phyloP scores from a whole-genome alignment of 1,284 basidiomycete genomes.

The Mycena citricolor region DNA sequence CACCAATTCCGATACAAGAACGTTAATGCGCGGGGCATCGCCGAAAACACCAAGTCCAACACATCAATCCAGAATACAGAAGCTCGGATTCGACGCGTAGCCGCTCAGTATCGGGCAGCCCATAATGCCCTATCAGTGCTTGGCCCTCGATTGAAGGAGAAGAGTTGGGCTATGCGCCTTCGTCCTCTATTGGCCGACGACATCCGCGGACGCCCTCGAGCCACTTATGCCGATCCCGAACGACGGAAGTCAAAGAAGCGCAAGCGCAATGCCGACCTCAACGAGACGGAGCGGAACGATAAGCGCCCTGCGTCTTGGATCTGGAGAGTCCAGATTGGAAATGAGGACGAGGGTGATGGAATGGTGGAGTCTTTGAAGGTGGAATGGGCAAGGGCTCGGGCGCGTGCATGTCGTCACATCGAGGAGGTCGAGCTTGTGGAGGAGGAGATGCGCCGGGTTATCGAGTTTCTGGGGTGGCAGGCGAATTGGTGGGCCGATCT shows the following conservation, averaged over 20 bases:
- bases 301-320: constrained; percentile 5
- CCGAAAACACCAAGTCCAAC: constrained; percentile 1
- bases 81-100: neutral
- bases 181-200: constrained; percentile 1
- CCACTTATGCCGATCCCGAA: neutral
- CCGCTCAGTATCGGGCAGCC: neutral
- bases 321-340: too few relatives aligned
- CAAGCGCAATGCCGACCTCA: too few relatives aligned
- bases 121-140: neutral
- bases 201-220: neutral
- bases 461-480: too few relatives aligned
- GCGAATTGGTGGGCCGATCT: too few relatives aligned
- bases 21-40: constrained; percentile 3
- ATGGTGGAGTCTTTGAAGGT: too few relatives aligned
- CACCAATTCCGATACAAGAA: constrained; percentile 14
- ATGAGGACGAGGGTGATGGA: too few relatives aligned
- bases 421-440: too few relatives aligned
- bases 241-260: constrained; percentile 4
- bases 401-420: too few relatives aligned
- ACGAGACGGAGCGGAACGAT: neutral
- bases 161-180: constrained; percentile 2
- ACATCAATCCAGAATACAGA: neutral
- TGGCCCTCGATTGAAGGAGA: neutral
- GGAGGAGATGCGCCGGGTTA: too few relatives aligned
- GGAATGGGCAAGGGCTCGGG: too few relatives aligned